These are phyloP conservation scores for Phytophthora fragariae DNA, from an alignment of 352 stramenopile genomes.

Conservation along the genomic window DNA sequence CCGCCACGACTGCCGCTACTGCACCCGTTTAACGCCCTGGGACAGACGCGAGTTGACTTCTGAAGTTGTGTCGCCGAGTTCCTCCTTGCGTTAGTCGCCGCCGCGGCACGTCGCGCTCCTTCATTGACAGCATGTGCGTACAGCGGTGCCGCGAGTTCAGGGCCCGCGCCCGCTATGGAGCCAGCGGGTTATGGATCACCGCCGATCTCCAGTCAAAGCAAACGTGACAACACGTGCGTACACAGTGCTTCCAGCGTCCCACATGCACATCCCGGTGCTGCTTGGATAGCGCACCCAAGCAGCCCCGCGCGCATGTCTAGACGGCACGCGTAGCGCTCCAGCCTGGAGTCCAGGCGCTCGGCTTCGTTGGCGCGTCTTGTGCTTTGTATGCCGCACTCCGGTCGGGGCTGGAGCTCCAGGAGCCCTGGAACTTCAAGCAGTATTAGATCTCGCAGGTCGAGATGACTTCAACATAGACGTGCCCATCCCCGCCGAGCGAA, in stretches of 20 bases:
- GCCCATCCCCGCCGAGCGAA: slow-evolving; percentile 30
- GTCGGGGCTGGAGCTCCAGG: too few relatives aligned
- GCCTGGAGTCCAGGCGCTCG: too few relatives aligned
- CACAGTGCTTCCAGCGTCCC: slow-evolving; percentile 11
- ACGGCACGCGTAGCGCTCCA: not conserved
- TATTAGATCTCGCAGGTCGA: slow-evolving; percentile 50
- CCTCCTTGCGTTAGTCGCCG: not conserved
- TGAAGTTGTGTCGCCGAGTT: slow-evolving; percentile 12
- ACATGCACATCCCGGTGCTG: slow-evolving; percentile 17
- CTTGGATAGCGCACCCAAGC: slow-evolving; percentile 6
- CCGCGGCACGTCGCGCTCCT: not conserved
- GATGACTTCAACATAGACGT: slow-evolving; percentile 49
- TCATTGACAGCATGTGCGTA: slow-evolving; percentile 16
- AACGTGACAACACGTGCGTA: slow-evolving; percentile 19
- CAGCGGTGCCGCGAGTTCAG: not conserved
- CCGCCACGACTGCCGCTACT: not conserved
- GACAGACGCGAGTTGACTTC: slow-evolving; percentile 12
- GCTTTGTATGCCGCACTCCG: slow-evolving; percentile 23
- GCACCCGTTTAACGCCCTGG: slow-evolving; percentile 2
- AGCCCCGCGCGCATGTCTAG: slow-evolving; percentile 14
- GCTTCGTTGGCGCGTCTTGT: slow-evolving; percentile 10
- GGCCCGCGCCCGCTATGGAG: slow-evolving; percentile 1
- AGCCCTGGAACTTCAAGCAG: slow-evolving; percentile 56
- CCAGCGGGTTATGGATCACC: not conserved
- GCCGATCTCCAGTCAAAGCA: not conserved